Base-by-base conservation (phyloP, 306 rosid species). In the Hippophae tibetana region DNA sequence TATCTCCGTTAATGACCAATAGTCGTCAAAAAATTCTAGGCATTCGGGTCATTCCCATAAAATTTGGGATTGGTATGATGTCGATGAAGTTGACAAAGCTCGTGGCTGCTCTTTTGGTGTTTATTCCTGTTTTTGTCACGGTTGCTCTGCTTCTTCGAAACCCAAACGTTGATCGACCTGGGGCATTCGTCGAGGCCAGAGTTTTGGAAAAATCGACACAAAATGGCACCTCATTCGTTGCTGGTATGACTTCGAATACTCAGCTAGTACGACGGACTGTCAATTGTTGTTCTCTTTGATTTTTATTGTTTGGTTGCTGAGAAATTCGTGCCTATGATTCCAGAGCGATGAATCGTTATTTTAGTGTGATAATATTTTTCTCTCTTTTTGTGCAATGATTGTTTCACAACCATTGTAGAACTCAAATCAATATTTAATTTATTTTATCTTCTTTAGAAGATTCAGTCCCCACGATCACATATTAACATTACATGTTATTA, bases 161-260 rank as follows among this genome's bases (percentile, higher is more conserved):
- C 38, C 47, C 75, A 0, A 38, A 65, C 7, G 54, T 60, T n/a
- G 57, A 72, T 75, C 84, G 26, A 7, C 23, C 53, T 31, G 38
- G 23, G 53, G 66, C 65, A 26, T 75, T 75, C 14, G 63, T 74
- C 5, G 73, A 72, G 41, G 75, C 77, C 42, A 72, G 73, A 45
- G 46, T 44, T 52, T 52, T 78, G 41, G 73, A 60, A 8, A 75
- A 52, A 13, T 3, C 13, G 2, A 8, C 56, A 46, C 41, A 1
- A 3, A 73, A 73, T 49, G 57, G 1, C 10, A 52, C 63, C 49
- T 63, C 69, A 18, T 8, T 47, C 42, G 47, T 23, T 73, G 50
- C 38, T 14, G 70, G 78, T 73, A 69, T 50, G 40, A 52, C 10
- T 31, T 31, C 5, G 5, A 31, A 31, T 31, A 31, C 3, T 2